phyloP scores from a whole-genome alignment of 352 stramenopile species.

The Saprolegnia parasitica region DNA sequence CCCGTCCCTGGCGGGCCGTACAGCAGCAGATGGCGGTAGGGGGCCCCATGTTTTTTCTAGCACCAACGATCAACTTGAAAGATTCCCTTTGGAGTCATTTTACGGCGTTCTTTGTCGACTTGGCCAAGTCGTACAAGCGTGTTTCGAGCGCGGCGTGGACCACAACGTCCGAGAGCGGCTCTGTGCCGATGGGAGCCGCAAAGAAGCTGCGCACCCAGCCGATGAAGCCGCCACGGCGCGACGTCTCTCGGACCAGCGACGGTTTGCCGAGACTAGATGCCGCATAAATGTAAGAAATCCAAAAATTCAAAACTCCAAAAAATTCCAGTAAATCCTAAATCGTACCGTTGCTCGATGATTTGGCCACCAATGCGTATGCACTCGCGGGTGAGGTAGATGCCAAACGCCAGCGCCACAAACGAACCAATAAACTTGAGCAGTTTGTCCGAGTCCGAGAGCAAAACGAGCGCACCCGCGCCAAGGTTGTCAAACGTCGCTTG shows the following conservation, averaged over 20 bases:
- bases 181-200: slow-evolving; percentile 3
- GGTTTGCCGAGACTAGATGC: slow-evolving; percentile 46
- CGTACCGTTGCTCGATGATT: slow-evolving; percentile 49
- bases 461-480: slow-evolving; percentile 44
- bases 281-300: no score
- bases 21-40: slow-evolving; percentile 78
- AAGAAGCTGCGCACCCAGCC: slow-evolving; percentile 39
- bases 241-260: slow-evolving; percentile 67
- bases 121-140: slow-evolving; percentile 55
- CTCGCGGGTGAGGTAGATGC: slow-evolving; percentile 61
- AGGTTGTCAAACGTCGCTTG: slow-evolving; percentile 68
- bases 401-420: slow-evolving; percentile 50
- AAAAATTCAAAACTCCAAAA: no score
- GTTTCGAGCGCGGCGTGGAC: slow-evolving; percentile 50
- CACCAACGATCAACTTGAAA: neutral
- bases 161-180: slow-evolving; percentile 60
- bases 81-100: neutral
- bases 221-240: slow-evolving; percentile 42
- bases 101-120: slow-evolving; percentile 50
- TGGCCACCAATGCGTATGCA: slow-evolving; percentile 51
- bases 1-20: slow-evolving; percentile 80
- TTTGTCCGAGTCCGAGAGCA: slow-evolving; percentile 59
- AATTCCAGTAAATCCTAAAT: neutral
- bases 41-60: slow-evolving; percentile 43
- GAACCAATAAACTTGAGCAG: slow-evolving; percentile 49